Evolutionary conservation across 306 rosid genomes (phyloP).

Genomic region (Cyamopsis tetragonoloba): DNA sequence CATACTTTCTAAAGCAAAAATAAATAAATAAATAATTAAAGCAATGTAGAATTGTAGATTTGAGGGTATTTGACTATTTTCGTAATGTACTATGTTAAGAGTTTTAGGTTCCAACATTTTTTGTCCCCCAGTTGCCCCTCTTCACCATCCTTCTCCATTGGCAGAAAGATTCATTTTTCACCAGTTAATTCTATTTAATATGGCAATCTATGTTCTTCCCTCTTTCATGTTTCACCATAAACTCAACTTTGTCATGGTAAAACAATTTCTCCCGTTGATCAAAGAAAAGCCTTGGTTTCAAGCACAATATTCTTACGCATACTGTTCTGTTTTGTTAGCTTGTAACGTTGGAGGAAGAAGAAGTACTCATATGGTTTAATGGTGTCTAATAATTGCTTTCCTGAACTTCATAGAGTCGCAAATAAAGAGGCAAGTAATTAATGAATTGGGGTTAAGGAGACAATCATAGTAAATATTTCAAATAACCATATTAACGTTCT

Average conservation of each 20-base stretch:
- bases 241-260: neutral
- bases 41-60: neutral
- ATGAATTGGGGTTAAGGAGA: neutral
- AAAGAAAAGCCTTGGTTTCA: neutral
- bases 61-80: neutral
- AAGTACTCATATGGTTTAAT: neutral
- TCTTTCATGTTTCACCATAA: neutral
- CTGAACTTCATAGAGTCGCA: neutral
- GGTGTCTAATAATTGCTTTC: neutral
- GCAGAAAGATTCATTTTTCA: slow-evolving; percentile 10
- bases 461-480: neutral
- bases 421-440: neutral
- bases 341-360: slow-evolving; percentile 1
- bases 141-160: neutral
- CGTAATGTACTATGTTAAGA: neutral
- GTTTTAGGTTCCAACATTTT: neutral
- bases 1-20: neutral
- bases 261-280: neutral
- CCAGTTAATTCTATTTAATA: neutral
- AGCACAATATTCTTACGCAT: neutral
- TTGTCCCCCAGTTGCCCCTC: neutral
- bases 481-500: neutral
- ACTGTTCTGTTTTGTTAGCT: neutral
- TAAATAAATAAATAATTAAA: neutral
- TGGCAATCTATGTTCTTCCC: neutral